phyloP scores from a whole-genome alignment of 805 yeast species.

The Candida anglica region DNA sequence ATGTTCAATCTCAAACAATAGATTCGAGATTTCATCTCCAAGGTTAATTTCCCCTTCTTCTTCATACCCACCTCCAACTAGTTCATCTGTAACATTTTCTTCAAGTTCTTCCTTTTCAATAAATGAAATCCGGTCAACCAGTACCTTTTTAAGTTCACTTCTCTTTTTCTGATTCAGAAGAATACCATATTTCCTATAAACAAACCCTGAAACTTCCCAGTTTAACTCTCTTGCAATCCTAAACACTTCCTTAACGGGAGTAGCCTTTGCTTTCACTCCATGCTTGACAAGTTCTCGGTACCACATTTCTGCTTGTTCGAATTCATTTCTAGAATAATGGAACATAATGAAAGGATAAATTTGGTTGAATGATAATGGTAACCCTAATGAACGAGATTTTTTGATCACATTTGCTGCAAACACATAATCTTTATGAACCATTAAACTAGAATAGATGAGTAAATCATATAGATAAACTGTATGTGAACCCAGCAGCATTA shows the following conservation, averaged over 20 bases:
- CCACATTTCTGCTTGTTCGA: conserved; percentile 32
- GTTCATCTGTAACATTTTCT: conserved; percentile 16
- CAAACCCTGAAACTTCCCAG: conserved; percentile 34
- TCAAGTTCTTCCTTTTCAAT: conserved; percentile 1
- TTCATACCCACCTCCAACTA: conserved; percentile 9
- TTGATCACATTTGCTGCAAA: conserved; percentile 30
- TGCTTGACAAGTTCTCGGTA: conserved; percentile 27
- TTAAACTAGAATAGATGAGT: conserved; percentile 25
- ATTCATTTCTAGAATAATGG: conserved; percentile 28
- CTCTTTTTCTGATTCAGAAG: conserved; percentile 17
- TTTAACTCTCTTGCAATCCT: conserved; percentile 29
- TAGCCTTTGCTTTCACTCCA: conserved; percentile 26
- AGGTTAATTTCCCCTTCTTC: conserved; percentile 11
- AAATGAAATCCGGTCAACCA: conserved; percentile 13
- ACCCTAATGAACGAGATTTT: conserved; percentile 16
- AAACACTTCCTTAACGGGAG: conserved; percentile 23
- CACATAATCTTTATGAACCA: conserved; percentile 26
- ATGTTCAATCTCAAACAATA: conserved; percentile 10
- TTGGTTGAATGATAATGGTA: conserved; percentile 38
- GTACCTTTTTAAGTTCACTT: conserved; percentile 13
- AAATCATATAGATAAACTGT: conserved; percentile 24
- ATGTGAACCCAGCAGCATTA: conserved; percentile 11
- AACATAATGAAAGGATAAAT: conserved; percentile 34
- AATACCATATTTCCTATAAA: conserved; percentile 21
- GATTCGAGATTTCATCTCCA: conserved; percentile 16